phyloP scores from a whole-genome alignment of 306 rosid species.

The Delonix regia region DNA sequence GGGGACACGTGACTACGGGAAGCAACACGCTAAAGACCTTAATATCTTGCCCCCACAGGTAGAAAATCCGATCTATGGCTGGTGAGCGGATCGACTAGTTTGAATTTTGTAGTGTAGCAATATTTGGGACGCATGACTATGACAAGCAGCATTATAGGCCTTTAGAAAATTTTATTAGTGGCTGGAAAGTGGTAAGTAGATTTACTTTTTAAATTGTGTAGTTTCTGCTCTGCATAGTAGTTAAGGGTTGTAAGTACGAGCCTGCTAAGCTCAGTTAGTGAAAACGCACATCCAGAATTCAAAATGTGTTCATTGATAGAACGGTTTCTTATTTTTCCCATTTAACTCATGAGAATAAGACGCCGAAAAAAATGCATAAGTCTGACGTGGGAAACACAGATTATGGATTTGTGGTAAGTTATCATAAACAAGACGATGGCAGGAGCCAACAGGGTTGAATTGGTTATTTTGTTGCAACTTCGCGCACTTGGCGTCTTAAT shows the following conservation, averaged over 20 bases:
- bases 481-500: no score
- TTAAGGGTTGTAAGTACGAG: conserved; percentile 41
- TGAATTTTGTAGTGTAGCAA: conserved; percentile 40
- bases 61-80: conserved; percentile 86
- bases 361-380: neutral
- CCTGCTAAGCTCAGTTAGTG: conserved; percentile 22
- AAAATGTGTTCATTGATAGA: neutral
- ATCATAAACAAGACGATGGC: neutral
- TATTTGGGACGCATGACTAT: conserved; percentile 57
- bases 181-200: conserved; percentile 67
- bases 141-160: conserved; percentile 61
- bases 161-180: conserved; percentile 57
- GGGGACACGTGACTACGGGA: conserved; percentile 80
- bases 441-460: neutral
- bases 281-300: conserved; percentile 15
- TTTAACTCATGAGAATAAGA: neutral
- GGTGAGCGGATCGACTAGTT: conserved; percentile 51
- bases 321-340: neutral
- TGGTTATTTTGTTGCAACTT: no score
- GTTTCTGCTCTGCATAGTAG: conserved; percentile 39
- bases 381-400: neutral
- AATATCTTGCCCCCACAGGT: conserved; percentile 80
- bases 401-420: neutral
- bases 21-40: conserved; percentile 87
- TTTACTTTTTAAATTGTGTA: conserved; percentile 2